phyloP scores from a whole-genome alignment of 1,284 basidiomycete genomes.

The Phylloboletellus chloephorus region DNA sequence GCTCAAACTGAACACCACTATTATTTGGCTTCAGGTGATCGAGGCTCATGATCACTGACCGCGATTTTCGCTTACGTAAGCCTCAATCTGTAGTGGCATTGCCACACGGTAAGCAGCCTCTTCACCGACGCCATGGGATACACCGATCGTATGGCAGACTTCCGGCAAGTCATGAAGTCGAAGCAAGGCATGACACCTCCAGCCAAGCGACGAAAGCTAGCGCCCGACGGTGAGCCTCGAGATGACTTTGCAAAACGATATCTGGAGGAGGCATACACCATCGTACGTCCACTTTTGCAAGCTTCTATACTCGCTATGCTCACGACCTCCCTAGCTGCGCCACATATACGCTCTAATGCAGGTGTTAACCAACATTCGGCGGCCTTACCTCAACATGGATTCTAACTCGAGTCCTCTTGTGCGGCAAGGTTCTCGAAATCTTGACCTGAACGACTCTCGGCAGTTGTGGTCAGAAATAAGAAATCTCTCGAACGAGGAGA shows the following conservation, averaged over 20 bases:
- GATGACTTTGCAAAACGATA: conserved; percentile 58
- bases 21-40: background rate
- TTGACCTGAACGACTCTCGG: conserved; percentile 52
- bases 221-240: conserved; percentile 33
- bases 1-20: no score
- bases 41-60: background rate
- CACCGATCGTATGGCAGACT: conserved; percentile 56
- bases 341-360: conserved; percentile 65
- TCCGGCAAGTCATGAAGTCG: conserved; percentile 47
- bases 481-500: conserved; percentile 75
- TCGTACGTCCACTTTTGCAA: conserved; percentile 44
- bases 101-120: no score
- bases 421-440: conserved; percentile 45
- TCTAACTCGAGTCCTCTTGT: conserved; percentile 45
- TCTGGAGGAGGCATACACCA: conserved; percentile 64
- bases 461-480: conserved; percentile 64
- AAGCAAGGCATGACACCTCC: conserved; percentile 41
- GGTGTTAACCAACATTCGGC: conserved; percentile 66
- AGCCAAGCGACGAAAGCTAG: conserved; percentile 48
- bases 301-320: conserved; percentile 3
- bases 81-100: no score
- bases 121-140: conserved; percentile 38
- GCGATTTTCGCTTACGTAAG: no score
- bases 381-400: conserved; percentile 76
- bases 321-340: conserved; percentile 44